Evolutionary conservation across 2,329 filamentous ascomycete genomes (phyloP).

Genomic region (Penicillium sp.): DNA sequence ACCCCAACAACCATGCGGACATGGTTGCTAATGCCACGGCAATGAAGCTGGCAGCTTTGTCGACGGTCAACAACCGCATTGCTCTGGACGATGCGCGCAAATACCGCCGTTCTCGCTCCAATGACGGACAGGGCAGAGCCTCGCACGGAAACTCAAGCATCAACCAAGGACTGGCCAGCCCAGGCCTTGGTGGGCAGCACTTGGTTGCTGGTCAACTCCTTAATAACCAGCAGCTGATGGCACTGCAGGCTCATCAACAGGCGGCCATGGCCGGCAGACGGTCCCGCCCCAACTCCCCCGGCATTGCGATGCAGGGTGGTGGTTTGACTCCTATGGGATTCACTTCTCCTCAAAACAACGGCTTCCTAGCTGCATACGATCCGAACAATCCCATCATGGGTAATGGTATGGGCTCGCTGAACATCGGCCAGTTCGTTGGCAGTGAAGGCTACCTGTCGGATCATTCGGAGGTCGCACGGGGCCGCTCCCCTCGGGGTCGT

Average conservation of each 20-base stretch:
- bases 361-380: slow-evolving; percentile 88
- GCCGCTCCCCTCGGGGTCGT: slow-evolving; percentile 86
- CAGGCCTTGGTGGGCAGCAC: slow-evolving; percentile 69
- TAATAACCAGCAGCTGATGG: slow-evolving; percentile 80
- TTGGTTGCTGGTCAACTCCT: slow-evolving; percentile 87
- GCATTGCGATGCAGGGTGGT: slow-evolving; percentile 72
- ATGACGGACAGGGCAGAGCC: slow-evolving; percentile 63
- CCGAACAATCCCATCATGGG: slow-evolving; percentile 68
- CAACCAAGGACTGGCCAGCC: slow-evolving; percentile 65
- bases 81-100: slow-evolving; percentile 96
- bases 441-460: slow-evolving; percentile 89
- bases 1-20: slow-evolving; percentile 71
- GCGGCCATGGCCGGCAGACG: slow-evolving; percentile 64
- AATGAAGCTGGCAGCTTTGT: slow-evolving; percentile 96
- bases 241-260: slow-evolving; percentile 70
- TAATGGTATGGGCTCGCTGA: slow-evolving; percentile 70
- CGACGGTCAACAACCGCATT: slow-evolving; percentile 97
- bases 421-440: slow-evolving; percentile 70
- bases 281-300: slow-evolving; percentile 87
- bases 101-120: slow-evolving; percentile 87
- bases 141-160: slow-evolving; percentile 58
- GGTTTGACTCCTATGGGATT: slow-evolving; percentile 69
- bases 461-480: slow-evolving; percentile 86
- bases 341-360: slow-evolving; percentile 88
- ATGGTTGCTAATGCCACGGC: slow-evolving; percentile 99